Percentiles rank a stretch among this genome's conserved stretches.
phyloP scores from a whole-genome alignment of 2,329 filamentous ascomycete genomes.

The Hymenoscyphus repandus region DNA sequence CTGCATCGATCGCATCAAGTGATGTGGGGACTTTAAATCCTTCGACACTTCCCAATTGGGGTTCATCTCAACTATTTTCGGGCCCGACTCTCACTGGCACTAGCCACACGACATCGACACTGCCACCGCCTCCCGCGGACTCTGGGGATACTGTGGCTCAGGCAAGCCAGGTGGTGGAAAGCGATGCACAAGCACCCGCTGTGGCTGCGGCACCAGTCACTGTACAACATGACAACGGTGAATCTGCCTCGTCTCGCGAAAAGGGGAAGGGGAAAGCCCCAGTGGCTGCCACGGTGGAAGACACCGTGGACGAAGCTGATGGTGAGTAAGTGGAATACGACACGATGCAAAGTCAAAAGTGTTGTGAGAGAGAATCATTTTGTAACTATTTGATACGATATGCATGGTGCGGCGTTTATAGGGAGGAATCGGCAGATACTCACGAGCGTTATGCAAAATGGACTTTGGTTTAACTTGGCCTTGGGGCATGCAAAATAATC shows the following conservation, averaged over 20 bases:
- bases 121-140: constrained; percentile 6
- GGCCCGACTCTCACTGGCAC: constrained; percentile 9
- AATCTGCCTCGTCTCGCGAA: constrained; percentile 13
- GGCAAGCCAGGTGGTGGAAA: constrained; percentile 3
- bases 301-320: constrained; percentile 37
- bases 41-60: constrained; percentile 22
- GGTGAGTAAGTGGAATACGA: constrained; percentile 9
- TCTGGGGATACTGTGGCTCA: not conserved
- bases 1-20: constrained; percentile 10
- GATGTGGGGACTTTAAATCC: constrained; percentile 9
- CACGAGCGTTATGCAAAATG: no score
- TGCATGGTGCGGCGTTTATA: no score
- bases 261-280: constrained; percentile 39
- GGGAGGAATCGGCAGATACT: no score
- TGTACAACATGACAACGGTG: not conserved
- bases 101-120: constrained; percentile 3
- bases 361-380: not conserved
- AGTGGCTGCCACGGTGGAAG: constrained; percentile 41
- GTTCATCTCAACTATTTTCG: constrained; percentile 24
- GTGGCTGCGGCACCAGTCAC: constrained; percentile 1
- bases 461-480: no score
- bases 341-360: not conserved
- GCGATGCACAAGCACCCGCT: not conserved
- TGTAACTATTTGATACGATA: not conserved
- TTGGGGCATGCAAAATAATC: no score